These are phyloP conservation scores for Ascochyta rabiei DNA, from an alignment of 2,329 filamentous ascomycete genomes.

Conservation along the genomic window DNA sequence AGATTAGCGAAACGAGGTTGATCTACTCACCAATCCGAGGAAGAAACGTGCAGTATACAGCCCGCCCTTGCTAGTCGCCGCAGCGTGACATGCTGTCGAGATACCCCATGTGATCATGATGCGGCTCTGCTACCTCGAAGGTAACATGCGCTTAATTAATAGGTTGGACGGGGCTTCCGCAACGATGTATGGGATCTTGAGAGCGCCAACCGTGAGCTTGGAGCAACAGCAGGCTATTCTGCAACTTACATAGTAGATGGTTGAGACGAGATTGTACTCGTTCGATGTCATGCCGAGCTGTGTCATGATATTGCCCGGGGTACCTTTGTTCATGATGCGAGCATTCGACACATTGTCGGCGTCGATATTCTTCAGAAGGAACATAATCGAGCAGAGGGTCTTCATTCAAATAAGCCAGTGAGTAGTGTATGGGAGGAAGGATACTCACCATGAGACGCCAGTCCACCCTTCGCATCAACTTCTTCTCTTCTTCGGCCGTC, in stretches of 20 bases:
- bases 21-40: constrained; percentile 24
- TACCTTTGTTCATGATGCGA: constrained; percentile 28
- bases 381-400: constrained; percentile 28
- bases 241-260: constrained; percentile 42
- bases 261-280: constrained; percentile 38
- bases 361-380: constrained; percentile 31
- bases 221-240: too few species aligned
- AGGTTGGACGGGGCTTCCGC: constrained; percentile 42
- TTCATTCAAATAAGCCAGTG: not conserved
- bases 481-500: constrained; percentile 52
- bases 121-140: constrained; percentile 44
- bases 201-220: not conserved
- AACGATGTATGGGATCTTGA: constrained; percentile 29
- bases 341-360: constrained; percentile 28
- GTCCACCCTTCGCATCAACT: constrained; percentile 38
- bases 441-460: constrained; percentile 17
- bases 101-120: constrained; percentile 35
- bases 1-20: not conserved
- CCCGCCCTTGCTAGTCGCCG: constrained; percentile 54
- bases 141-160: constrained; percentile 46
- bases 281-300: constrained; percentile 29
- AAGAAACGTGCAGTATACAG: constrained; percentile 53
- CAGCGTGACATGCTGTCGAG: constrained; percentile 35
- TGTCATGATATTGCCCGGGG: constrained; percentile 25
- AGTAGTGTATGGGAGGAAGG: not conserved